Evolutionary conservation across 2,329 filamentous ascomycete species (phyloP).

Genomic region (Cladobotryum protrusum): DNA sequence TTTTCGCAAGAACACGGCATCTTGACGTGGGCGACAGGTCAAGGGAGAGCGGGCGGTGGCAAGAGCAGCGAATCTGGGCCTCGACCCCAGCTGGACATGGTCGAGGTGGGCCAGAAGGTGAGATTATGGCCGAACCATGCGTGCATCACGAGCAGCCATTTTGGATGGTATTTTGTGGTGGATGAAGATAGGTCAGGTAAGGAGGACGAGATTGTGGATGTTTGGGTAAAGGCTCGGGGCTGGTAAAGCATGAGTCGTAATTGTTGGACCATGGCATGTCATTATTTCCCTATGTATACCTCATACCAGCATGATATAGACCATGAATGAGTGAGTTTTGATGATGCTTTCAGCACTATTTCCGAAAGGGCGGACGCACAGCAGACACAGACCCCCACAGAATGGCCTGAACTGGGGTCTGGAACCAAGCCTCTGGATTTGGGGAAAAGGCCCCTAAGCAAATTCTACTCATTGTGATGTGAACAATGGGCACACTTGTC

Average conservation of each 20-base stretch:
- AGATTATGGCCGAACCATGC: constrained; percentile 76
- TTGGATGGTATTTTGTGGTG: constrained; percentile 68
- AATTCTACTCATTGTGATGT: no score
- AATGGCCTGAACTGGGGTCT: no score
- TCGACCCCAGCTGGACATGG: constrained; percentile 24
- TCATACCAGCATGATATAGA: background rate
- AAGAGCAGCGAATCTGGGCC: constrained; percentile 22
- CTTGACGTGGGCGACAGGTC: constrained; percentile 46
- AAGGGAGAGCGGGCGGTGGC: constrained; percentile 3
- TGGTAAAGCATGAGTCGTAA: constrained; percentile 14
- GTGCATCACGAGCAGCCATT: constrained; percentile 67
- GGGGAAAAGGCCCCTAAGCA: no score
- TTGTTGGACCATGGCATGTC: no score
- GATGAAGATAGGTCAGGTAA: constrained; percentile 51
- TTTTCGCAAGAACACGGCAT: constrained; percentile 78
- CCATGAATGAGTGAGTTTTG: background rate
- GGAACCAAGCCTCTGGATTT: no score
- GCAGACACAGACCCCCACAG: no score
- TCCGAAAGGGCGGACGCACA: no score
- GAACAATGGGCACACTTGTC: no score
- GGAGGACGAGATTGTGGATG: constrained; percentile 61
- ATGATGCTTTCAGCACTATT: no score
- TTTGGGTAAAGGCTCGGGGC: constrained; percentile 47
- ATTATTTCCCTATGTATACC: background rate
- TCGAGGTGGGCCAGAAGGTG: constrained; percentile 58